Evolutionary conservation across 352 stramenopile species (phyloP).

Genomic region (Phytopythium helicoides): DNA sequence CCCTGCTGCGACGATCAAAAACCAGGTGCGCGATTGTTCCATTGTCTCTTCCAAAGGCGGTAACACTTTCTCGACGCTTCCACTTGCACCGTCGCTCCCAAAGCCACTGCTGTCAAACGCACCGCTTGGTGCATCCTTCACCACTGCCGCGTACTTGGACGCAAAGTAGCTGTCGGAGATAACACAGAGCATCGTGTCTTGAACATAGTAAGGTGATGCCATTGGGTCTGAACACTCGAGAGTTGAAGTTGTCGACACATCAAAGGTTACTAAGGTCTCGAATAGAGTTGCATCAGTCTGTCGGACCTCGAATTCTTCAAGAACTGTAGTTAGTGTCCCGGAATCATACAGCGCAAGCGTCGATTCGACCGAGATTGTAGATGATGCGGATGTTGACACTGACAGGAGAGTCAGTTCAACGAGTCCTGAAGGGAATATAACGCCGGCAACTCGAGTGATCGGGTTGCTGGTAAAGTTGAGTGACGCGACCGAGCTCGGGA

Average conservation of each 20-base stretch:
- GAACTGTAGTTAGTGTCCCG: constrained; percentile 7
- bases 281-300: constrained; percentile 29
- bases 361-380: constrained; percentile 4
- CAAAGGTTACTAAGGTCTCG: constrained; percentile 22
- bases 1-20: constrained; percentile 23
- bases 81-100: constrained; percentile 7
- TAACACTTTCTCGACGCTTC: constrained; percentile 14
- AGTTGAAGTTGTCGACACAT: constrained; percentile 27
- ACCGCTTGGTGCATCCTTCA: constrained; percentile 15
- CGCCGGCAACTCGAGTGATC: constrained; percentile 27
- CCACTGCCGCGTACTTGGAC: constrained; percentile 29
- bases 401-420: constrained; percentile 20
- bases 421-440: constrained; percentile 29
- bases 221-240: constrained; percentile 29
- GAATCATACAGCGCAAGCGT: constrained; percentile 4
- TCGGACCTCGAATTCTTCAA: constrained; percentile 42
- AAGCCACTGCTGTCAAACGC: constrained; percentile 7
- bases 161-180: constrained; percentile 33
- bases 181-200: constrained; percentile 44
- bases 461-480: constrained; percentile 40
- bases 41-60: constrained; percentile 24
- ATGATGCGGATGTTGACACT: not conserved
- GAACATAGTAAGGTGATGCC: constrained; percentile 25
- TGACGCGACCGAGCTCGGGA: constrained; percentile 21
- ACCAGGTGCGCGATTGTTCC: constrained; percentile 31